Conservation (phyloP, 345 rosid species). For the Triadica sebifera region DNA sequence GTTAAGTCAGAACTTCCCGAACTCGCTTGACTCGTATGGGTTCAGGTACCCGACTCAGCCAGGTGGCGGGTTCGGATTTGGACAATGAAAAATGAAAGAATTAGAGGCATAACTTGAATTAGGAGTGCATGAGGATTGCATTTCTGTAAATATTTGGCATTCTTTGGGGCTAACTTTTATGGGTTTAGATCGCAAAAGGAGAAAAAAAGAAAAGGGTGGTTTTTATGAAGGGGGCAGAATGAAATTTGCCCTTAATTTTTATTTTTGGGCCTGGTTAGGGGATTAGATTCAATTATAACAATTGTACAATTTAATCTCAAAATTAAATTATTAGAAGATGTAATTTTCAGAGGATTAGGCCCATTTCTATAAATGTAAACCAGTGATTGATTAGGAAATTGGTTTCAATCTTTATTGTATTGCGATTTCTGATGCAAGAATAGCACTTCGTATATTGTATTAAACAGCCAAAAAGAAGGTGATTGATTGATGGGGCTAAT, state of each 20-base stretch:
- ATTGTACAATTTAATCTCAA: conserved; percentile 13
- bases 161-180: conserved; percentile 34
- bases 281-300: conserved; percentile 1
- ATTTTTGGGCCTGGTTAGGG: background rate
- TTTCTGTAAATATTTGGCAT: conserved; percentile 41
- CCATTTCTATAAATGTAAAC: background rate
- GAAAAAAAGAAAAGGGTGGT: background rate
- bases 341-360: background rate
- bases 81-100: conserved; percentile 26
- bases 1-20: conserved; percentile 38
- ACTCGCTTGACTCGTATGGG: conserved; percentile 54
- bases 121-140: conserved; percentile 11
- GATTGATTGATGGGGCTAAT: background rate
- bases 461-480: background rate
- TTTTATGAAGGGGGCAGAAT: background rate
- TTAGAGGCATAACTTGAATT: too few relatives aligned
- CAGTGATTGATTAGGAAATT: background rate
- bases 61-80: conserved; percentile 48
- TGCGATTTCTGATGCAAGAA: background rate
- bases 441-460: too few relatives aligned
- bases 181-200: conserved; percentile 3
- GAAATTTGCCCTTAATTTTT: background rate
- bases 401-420: background rate
- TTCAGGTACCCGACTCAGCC: conserved; percentile 48
- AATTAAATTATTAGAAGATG: conserved; percentile 5